Percentiles rank a stretch among this genome's conserved stretches.
Evolutionary conservation across 441 rosid genomes (phyloP).

Genomic region (Caryocar brasiliense): DNA sequence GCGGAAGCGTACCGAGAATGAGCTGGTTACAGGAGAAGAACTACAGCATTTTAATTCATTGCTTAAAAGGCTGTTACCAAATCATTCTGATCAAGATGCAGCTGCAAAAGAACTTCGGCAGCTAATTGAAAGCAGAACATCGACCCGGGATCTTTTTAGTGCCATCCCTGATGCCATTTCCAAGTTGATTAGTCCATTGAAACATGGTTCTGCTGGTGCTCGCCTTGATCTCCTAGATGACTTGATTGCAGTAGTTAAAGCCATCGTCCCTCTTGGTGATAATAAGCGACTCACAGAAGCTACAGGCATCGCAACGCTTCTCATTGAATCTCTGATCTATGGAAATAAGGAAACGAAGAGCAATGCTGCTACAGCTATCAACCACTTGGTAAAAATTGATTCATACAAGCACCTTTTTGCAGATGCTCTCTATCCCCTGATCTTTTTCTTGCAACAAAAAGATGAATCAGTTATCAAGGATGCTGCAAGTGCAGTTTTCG

Average conservation of each 20-base stretch:
- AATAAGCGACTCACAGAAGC: slow-evolving; percentile 74
- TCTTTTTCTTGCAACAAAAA: slow-evolving; percentile 68
- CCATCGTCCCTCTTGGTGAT: slow-evolving; percentile 82
- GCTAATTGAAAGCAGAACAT: slow-evolving; percentile 57
- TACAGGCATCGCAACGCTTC: slow-evolving; percentile 56
- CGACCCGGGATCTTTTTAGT: slow-evolving; percentile 71
- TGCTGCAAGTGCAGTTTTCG: slow-evolving; percentile 80
- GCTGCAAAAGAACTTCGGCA: slow-evolving; percentile 77
- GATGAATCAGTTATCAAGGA: slow-evolving; percentile 71
- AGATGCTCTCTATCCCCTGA: slow-evolving; percentile 63
- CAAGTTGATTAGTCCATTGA: slow-evolving; percentile 50
- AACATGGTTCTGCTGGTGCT: slow-evolving; percentile 22
- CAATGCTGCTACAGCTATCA: slow-evolving; percentile 87
- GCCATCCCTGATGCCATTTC: slow-evolving; percentile 52
- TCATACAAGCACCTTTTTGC: slow-evolving; percentile 76
- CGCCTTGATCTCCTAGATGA: slow-evolving; percentile 76
- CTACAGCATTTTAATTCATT: slow-evolving; percentile 51
- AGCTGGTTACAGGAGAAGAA: slow-evolving; percentile 53
- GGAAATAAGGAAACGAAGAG: slow-evolving; percentile 64
- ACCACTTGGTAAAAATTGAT: slow-evolving; percentile 78
- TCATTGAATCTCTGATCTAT: slow-evolving; percentile 53
- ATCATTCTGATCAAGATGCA: slow-evolving; percentile 46
- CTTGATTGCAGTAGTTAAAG: slow-evolving; percentile 68
- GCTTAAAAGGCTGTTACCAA: slow-evolving; percentile 45
- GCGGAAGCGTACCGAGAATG: slow-evolving; percentile 30